These are phyloP conservation scores for Penstemon newberryi DNA, from an alignment of 257 asterid genomes.

Conservation along the genomic window DNA sequence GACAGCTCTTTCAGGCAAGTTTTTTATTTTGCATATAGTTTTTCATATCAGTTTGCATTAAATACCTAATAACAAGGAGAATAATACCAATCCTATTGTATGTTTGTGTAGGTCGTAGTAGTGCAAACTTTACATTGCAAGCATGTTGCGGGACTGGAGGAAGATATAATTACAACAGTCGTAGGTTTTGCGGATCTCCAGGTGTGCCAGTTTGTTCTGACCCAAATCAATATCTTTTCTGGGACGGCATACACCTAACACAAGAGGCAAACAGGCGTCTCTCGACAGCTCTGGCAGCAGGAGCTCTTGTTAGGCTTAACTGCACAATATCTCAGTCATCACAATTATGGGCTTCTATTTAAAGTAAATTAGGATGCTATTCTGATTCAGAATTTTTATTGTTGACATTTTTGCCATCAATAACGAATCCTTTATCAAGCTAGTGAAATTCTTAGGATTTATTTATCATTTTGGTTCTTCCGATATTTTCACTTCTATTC, in stretches of 20 bases:
- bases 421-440: no score
- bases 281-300: no score
- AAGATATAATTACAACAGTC: background rate
- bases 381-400: no score
- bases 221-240: slow-evolving; percentile 21
- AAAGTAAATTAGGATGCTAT: no score
- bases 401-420: no score
- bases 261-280: slow-evolving; percentile 7
- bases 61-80: background rate
- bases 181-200: slow-evolving; percentile 21
- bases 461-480: no score
- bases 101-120: background rate
- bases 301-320: no score
- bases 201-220: slow-evolving; percentile 21
- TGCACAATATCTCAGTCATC: no score
- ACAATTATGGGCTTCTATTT: no score
- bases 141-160: no score
- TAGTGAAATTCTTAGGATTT: no score
- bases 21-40: background rate
- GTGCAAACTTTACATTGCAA: background rate
- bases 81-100: background rate
- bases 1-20: background rate
- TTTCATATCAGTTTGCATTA: background rate
- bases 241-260: slow-evolving; percentile 38
- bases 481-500: no score